Conservation (phyloP, 495 filamentous ascomycete species). For the Echria macrotheca region DNA sequence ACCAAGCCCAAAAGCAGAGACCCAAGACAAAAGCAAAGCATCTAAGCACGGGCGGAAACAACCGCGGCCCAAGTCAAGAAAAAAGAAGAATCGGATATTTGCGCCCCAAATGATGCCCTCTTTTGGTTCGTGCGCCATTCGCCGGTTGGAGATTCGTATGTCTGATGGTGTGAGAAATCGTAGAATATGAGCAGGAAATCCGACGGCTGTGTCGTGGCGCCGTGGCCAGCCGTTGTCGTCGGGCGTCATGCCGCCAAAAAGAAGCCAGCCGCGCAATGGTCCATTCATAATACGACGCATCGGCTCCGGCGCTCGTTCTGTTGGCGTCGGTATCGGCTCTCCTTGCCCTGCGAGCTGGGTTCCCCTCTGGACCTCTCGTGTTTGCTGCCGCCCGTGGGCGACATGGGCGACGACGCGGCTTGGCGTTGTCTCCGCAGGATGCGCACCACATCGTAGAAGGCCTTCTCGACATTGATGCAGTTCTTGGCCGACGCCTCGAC, state of each 20-base stretch:
- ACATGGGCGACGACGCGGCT: constrained; percentile 36
- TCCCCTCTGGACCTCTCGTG: constrained; percentile 21
- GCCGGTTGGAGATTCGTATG: constrained; percentile 23
- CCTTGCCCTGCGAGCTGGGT: constrained; percentile 14
- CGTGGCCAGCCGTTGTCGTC: constrained; percentile 4
- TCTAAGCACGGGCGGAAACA: too few species aligned
- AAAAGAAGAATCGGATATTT: not conserved
- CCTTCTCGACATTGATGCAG: constrained; percentile 98
- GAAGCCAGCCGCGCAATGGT: not conserved
- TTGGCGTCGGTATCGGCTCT: constrained; percentile 25
- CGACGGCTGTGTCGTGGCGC: constrained; percentile 4
- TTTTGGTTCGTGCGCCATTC: constrained; percentile 29
- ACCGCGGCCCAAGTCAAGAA: too few species aligned
- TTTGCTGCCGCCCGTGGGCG: constrained; percentile 29
- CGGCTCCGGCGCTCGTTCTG: constrained; percentile 19
- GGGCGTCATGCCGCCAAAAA: not conserved
- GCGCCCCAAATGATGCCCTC: not conserved
- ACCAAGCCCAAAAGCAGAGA: too few species aligned
- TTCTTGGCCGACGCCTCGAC: constrained; percentile 99
- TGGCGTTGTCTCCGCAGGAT: constrained; percentile 79
- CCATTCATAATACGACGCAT: constrained; percentile 36
- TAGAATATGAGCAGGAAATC: constrained; percentile 23
- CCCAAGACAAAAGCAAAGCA: too few species aligned
- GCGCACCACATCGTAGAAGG: constrained; percentile 95
- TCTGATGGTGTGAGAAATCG: constrained; percentile 10